Base-by-base conservation (phyloP, 805 yeast species). In the Vanderwaltozyma tropicalis region DNA sequence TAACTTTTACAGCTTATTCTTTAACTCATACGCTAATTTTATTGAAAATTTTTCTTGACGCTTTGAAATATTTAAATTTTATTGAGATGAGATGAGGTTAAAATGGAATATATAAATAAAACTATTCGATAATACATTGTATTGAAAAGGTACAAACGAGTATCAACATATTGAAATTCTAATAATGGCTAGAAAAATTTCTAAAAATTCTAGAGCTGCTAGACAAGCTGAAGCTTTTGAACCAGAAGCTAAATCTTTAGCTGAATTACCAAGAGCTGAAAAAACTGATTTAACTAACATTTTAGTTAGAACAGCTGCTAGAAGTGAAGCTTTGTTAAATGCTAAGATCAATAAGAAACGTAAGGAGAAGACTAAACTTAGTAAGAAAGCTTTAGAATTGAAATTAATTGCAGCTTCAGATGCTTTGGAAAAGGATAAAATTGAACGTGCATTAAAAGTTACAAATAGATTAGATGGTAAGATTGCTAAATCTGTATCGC, bases 141-240 rank as follows among this genome's bases (percentile, higher is more conserved):
- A 8, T 8, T 14, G 10, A 17, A 28, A 17, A 13, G 29, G 15
- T 9, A 27, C n/a, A 27, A 11, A 14, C n/a, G 7, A 27, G 15
- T 13, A 14, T 29, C 9, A n/a, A 9, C n/a, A 6, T 5, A 20
- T 10, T 22, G 11, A 9, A 5, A 21, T 24, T 10, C 8, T 7
- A 19, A 26, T n/a, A 2, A 47, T 47, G 51, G 49, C 46, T 22
- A 43, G 40, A 29, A 40, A 39, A 35, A 33, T 38, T 8, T 32
- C 35, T 7, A 47, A 78, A 46, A 76, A 71, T 43, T 78, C 87
- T 31, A 71, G 92, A 63, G 86, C 87, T 2, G 88, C 92, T 2
- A 75, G 88, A 62, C 68, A 86, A 55, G 80, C 79, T 6, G 72
- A 68, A 41, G 57, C 63, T 12, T 61, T 53, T 3, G 68, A 62